Conservation (phyloP, 106 monocot species). For the Phalaenopsis aphrodite region DNA sequence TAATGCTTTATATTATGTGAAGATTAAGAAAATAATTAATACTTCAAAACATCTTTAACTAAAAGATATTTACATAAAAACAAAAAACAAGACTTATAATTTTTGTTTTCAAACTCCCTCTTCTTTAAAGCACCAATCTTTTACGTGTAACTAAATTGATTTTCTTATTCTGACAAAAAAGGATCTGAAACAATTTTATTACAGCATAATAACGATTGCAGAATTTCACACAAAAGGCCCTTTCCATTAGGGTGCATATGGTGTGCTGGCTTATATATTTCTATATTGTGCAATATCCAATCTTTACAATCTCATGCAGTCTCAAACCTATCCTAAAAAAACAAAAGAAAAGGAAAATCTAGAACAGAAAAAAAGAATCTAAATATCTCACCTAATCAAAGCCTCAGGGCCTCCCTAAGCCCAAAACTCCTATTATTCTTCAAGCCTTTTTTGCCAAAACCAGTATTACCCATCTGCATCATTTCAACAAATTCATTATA, state of each 20-base stretch:
- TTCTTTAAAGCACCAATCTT: too few relatives aligned
- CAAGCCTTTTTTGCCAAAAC: slow-evolving; percentile 32
- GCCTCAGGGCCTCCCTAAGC: slow-evolving; percentile 35
- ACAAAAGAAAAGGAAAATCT: not conserved
- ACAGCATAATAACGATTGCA: not conserved
- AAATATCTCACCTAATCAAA: not conserved
- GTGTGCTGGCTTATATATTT: not conserved
- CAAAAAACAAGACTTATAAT: not conserved
- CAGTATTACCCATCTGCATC: slow-evolving; percentile 47
- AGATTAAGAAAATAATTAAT: too few relatives aligned
- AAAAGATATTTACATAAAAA: not conserved
- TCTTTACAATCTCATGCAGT: slow-evolving; percentile 3
- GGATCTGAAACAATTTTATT: too few relatives aligned
- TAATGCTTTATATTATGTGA: too few relatives aligned
- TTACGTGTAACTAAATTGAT: too few relatives aligned
- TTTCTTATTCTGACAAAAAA: too few relatives aligned
- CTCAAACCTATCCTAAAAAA: not conserved
- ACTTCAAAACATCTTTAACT: not conserved
- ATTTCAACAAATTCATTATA: slow-evolving; percentile 32
- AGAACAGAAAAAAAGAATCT: not conserved
- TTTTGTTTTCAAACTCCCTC: not conserved
- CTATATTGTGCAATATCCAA: not conserved
- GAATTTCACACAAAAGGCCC: not conserved
- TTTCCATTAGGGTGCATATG: not conserved
- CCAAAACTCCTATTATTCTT: slow-evolving; percentile 36